Evolutionary conservation across 1,284 basidiomycete genomes (phyloP).

Genomic region (Cutaneotrichosporon sp.): DNA sequence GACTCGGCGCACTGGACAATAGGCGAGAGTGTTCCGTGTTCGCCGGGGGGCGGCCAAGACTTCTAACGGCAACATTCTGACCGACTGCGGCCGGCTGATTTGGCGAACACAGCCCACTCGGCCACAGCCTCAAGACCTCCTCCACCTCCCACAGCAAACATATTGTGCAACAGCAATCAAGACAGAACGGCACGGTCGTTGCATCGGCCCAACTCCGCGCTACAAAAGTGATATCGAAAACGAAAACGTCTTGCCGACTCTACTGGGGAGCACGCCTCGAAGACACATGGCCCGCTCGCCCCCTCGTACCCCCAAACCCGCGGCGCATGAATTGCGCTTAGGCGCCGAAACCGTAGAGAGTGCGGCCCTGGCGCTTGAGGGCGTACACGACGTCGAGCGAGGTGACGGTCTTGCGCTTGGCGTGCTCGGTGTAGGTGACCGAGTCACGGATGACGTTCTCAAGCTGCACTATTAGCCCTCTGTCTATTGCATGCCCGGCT

Average conservation of each 20-base stretch:
- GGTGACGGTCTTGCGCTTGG: constrained; percentile 85
- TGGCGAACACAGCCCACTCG: too few relatives aligned
- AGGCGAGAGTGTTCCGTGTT: too few relatives aligned
- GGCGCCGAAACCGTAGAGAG: constrained; percentile 77
- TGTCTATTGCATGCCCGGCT: too few relatives aligned
- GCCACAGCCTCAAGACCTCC: too few relatives aligned
- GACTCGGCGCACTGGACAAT: too few relatives aligned
- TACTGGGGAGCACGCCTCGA: not conserved
- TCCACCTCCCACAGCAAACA: too few relatives aligned
- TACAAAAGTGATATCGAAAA: constrained; percentile 16
- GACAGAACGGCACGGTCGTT: constrained; percentile 4
- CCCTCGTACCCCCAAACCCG: too few relatives aligned
- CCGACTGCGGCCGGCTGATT: too few relatives aligned
- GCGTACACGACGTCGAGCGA: constrained; percentile 79
- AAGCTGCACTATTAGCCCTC: constrained; percentile 18
- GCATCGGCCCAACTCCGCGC: constrained; percentile 15
- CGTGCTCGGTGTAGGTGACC: constrained; percentile 87
- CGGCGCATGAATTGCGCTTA: constrained; percentile 42
- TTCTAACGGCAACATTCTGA: too few relatives aligned
- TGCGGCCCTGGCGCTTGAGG: constrained; percentile 83
- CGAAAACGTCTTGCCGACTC: constrained; percentile 6
- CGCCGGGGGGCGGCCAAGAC: too few relatives aligned
- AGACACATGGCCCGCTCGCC: not conserved
- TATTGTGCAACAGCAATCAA: not conserved
- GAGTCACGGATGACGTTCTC: constrained; percentile 75